Percentiles rank a stretch among this genome's conserved stretches.
Conservation (phyloP, 2,329 filamentous ascomycete species). For the Stagonosporopsis rhizophila region DNA sequence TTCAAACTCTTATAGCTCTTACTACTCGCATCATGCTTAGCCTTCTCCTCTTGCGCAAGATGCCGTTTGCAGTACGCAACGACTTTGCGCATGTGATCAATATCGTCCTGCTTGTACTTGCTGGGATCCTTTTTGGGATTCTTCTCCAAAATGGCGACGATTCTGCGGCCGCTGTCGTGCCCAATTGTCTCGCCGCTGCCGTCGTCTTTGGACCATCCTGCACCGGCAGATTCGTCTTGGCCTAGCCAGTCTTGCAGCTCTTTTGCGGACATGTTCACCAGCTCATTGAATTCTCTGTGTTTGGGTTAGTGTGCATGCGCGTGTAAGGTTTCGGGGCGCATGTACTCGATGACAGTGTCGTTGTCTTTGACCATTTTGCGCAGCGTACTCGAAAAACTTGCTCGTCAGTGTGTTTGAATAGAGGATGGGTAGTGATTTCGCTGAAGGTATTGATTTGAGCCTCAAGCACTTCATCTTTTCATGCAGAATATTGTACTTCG, state of each 20-base stretch:
- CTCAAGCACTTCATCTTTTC: background rate
- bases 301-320: background rate
- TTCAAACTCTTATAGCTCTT: conserved; percentile 59
- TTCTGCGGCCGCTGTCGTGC: conserved; percentile 68
- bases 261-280: conserved; percentile 70
- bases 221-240: conserved; percentile 62
- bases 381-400: background rate
- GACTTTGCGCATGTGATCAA: conserved; percentile 68
- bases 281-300: conserved; percentile 66
- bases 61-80: conserved; percentile 72
- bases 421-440: background rate
- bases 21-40: conserved; percentile 62
- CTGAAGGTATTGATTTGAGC: background rate
- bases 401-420: background rate
- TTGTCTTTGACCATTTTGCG: conserved; percentile 60
- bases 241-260: conserved; percentile 70
- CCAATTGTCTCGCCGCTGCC: conserved; percentile 67
- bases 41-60: conserved; percentile 68
- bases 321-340: background rate
- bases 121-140: conserved; percentile 65
- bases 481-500: background rate
- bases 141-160: conserved; percentile 67
- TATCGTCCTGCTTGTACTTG: conserved; percentile 64
- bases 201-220: conserved; percentile 66
- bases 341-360: conserved; percentile 58